Percentiles rank a stretch among this genome's conserved stretches.
These are phyloP conservation scores for Begonia masoniana DNA, from an alignment of 306 rosid species.

Conservation along the genomic window DNA sequence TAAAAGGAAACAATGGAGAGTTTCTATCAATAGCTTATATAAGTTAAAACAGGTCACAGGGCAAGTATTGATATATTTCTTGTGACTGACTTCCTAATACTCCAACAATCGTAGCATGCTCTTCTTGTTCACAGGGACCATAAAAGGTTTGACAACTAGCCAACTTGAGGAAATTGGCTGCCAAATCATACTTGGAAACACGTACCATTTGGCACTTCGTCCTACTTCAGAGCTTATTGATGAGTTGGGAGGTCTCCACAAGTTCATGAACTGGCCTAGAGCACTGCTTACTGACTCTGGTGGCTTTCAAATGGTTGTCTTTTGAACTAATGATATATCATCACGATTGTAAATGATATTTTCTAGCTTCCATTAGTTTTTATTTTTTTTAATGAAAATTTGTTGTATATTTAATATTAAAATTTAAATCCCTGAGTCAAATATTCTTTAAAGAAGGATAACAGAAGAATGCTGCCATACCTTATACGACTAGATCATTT, in stretches of 20 bases:
- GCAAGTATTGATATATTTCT: too few relatives aligned
- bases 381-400: not conserved
- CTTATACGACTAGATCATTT: too few relatives aligned
- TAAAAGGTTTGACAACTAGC: slow-evolving; percentile 65
- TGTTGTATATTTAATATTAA: too few relatives aligned
- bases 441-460: too few relatives aligned
- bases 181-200: slow-evolving; percentile 94
- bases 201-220: slow-evolving; percentile 87
- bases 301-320: slow-evolving; percentile 89
- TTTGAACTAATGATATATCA: slow-evolving; percentile 4
- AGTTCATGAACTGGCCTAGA: slow-evolving; percentile 92
- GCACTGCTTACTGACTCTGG: slow-evolving; percentile 92
- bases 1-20: too few relatives aligned
- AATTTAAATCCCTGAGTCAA: too few relatives aligned
- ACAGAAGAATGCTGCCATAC: too few relatives aligned
- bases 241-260: slow-evolving; percentile 82
- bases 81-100: too few relatives aligned
- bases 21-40: too few relatives aligned
- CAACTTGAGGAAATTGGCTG: slow-evolving; percentile 95
- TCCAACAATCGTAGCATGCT: not conserved
- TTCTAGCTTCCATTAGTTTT: slow-evolving; percentile 6
- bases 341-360: not conserved
- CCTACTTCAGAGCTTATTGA: slow-evolving; percentile 91
- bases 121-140: slow-evolving; percentile 49
- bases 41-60: too few relatives aligned